These are phyloP conservation scores for Neopestalotiopsis clavispora DNA, from an alignment of 2,329 filamentous ascomycete species.

Conservation along the genomic window DNA sequence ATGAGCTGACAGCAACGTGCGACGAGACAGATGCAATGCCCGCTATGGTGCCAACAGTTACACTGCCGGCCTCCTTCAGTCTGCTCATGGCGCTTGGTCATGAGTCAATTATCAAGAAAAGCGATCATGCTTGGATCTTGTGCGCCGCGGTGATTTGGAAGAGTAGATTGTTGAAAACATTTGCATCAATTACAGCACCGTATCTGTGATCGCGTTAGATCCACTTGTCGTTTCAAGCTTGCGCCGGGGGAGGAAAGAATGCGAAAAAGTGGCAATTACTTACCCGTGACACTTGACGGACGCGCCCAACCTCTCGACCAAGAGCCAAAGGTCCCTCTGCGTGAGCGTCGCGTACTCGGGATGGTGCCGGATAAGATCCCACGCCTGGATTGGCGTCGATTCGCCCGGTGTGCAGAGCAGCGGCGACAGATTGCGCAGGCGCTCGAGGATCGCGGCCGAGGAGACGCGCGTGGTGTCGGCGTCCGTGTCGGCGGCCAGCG, in stretches of 20 bases:
- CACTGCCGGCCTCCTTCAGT: too few relatives aligned
- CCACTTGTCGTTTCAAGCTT: background rate
- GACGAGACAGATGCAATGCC: too few relatives aligned
- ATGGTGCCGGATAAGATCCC: constrained; percentile 3
- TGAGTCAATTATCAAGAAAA: too few relatives aligned
- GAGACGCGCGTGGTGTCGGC: background rate
- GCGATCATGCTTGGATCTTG: too few relatives aligned
- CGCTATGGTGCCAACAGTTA: too few relatives aligned
- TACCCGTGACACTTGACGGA: constrained; percentile 11
- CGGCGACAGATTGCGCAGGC: constrained; percentile 7
- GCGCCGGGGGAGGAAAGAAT: background rate
- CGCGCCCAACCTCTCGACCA: background rate
- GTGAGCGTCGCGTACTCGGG: background rate
- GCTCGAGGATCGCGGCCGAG: constrained; percentile 11
- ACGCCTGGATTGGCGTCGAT: constrained; percentile 8
- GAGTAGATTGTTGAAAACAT: background rate
- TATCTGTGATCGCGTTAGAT: background rate
- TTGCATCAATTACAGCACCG: background rate
- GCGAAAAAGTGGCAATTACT: background rate
- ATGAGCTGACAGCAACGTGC: too few relatives aligned
- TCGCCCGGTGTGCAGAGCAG: constrained; percentile 5
- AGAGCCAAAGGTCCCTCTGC: background rate
- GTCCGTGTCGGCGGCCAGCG: background rate
- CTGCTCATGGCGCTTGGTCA: too few relatives aligned
- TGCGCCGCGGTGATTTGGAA: background rate